phyloP scores from a whole-genome alignment of 73 alveolate species.

The Diophrys appendiculata region DNA sequence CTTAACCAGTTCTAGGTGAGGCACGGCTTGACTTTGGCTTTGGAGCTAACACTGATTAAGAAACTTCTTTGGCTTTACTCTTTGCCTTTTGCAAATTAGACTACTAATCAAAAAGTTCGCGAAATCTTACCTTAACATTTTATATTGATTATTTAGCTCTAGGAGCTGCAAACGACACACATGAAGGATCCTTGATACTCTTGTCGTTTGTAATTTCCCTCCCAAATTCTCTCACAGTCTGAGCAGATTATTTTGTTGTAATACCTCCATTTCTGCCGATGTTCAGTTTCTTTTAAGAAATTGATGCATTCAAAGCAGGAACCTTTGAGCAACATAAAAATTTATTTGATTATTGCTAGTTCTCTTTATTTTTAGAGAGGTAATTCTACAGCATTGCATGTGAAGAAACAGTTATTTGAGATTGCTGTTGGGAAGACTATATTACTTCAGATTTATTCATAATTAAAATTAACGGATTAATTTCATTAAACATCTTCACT shows the following conservation, averaged over 20 bases:
- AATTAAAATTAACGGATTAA: too few species aligned
- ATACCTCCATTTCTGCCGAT: neutral
- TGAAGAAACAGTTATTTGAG: too few species aligned
- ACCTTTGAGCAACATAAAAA: too few species aligned
- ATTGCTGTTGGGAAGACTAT: neutral
- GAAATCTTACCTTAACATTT: neutral
- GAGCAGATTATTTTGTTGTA: too few species aligned
- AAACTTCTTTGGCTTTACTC: neutral
- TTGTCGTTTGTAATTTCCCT: constrained; percentile 42
- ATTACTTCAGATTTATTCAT: neutral
- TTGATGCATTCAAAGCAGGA: too few species aligned
- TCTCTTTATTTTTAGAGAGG: constrained; percentile 7
- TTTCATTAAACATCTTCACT: neutral
- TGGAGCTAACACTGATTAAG: neutral
- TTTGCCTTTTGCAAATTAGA: neutral
- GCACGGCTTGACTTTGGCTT: neutral
- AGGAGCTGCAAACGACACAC: neutral
- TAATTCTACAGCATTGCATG: too few species aligned
- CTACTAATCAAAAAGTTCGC: neutral
- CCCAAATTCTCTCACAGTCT: constrained; percentile 63
- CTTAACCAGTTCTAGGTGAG: neutral
- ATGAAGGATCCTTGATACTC: neutral
- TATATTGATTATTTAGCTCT: neutral
- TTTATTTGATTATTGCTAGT: too few species aligned
- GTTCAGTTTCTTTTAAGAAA: too few species aligned